Conservation (phyloP, 768 basidiomycete genomes). For the Pulveroboletus sp. region DNA sequence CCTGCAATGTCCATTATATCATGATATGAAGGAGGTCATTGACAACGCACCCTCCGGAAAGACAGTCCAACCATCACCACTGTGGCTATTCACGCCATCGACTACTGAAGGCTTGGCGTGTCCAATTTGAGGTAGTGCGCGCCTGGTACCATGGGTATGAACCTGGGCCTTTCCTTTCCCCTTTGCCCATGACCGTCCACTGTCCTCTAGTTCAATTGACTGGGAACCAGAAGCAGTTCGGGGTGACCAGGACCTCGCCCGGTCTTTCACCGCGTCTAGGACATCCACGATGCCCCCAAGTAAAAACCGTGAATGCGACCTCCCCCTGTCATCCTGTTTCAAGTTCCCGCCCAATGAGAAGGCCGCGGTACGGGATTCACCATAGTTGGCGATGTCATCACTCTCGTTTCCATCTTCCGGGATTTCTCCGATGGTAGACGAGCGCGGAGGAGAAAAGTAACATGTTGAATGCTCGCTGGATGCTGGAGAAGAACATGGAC, state of each 20-base stretch:
- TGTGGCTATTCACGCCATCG: constrained; percentile 29
- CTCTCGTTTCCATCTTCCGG: constrained; percentile 31
- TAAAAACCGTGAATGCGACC: constrained; percentile 48
- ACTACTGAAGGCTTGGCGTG: constrained; percentile 29
- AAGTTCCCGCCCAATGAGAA: constrained; percentile 14
- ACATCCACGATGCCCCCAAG: constrained; percentile 51
- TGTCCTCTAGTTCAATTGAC: constrained; percentile 10
- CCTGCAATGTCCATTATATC: constrained; percentile 64
- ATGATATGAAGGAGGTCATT: constrained; percentile 12
- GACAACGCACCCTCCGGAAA: constrained; percentile 70
- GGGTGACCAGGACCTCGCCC: constrained; percentile 49
- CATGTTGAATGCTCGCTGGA: constrained; percentile 8
- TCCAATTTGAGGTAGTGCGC: constrained; percentile 22
- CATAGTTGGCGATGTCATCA: constrained; percentile 9
- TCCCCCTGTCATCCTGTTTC: constrained; percentile 30
- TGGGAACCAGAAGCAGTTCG: constrained; percentile 9
- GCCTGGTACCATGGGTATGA: not conserved
- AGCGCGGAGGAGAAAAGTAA: constrained; percentile 30
- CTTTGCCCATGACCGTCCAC: constrained; percentile 30
- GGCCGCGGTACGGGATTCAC: constrained; percentile 14
- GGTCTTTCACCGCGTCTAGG: constrained; percentile 42
- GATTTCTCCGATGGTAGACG: constrained; percentile 42
- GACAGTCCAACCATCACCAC: constrained; percentile 71
- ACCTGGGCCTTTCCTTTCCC: constrained; percentile 29
- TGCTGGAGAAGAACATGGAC: constrained; percentile 4